Evolutionary conservation across 1,139 yeast species (phyloP).

Genomic region (Debaryomycetaceae sp.): DNA sequence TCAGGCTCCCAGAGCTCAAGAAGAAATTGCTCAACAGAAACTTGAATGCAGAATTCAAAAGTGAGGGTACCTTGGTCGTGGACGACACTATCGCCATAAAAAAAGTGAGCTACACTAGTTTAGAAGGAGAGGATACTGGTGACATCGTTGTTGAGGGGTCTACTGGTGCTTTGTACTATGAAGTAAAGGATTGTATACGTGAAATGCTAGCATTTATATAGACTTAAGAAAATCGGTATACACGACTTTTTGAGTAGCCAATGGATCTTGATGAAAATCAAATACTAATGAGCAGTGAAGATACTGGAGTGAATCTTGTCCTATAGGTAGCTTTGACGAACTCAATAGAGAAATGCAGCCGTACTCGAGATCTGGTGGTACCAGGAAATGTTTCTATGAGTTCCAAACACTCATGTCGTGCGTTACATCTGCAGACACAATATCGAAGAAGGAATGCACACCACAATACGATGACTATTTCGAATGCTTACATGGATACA

Average conservation of each 20-base stretch:
- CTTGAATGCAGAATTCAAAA: conserved; percentile 80
- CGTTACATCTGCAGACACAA: conserved; percentile 46
- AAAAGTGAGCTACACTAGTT: conserved; percentile 51
- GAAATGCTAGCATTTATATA: conserved; percentile 77
- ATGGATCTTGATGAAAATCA: conserved; percentile 6
- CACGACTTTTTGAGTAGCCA: conserved; percentile 4
- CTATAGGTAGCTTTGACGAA: background rate
- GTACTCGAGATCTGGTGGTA: conserved; percentile 48
- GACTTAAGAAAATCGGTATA: background rate
- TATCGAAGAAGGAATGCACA: conserved; percentile 39
- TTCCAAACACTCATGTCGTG: conserved; percentile 46
- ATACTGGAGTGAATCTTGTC: background rate
- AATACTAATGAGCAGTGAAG: background rate
- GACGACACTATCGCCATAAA: conserved; percentile 73
- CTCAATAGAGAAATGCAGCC: conserved; percentile 35
- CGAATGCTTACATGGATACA: conserved; percentile 48
- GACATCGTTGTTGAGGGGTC: conserved; percentile 82
- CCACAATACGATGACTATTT: conserved; percentile 47
- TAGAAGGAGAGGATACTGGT: conserved; percentile 59
- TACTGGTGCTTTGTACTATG: conserved; percentile 71
- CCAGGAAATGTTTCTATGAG: conserved; percentile 50
- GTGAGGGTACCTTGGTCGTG: conserved; percentile 89
- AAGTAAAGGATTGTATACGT: conserved; percentile 71
- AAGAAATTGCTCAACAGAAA: conserved; percentile 56
- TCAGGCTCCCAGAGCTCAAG: conserved; percentile 77